Base-by-base conservation (phyloP, 768 basidiomycete genomes). In the Psilocybe azurescens region DNA sequence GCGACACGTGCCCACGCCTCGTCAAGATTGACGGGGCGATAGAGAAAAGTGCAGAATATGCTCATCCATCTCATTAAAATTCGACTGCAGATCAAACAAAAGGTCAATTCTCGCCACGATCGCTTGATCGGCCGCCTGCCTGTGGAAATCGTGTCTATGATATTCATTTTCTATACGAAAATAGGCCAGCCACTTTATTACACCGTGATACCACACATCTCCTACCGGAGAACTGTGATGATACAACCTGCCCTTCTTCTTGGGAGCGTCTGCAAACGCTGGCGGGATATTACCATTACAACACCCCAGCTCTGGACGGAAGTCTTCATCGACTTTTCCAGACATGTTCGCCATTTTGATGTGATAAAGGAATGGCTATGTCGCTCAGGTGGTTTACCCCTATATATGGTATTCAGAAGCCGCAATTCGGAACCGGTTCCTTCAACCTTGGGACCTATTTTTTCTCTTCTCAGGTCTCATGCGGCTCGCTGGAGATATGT, bases 271-370 rank as follows among this genome's bases (percentile, higher is more conserved):
- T 53, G 32, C 20, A 53, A 38, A 14, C 3, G 14, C 3, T 53
- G 52, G 52, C 1, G 52, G 33, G 32, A 33, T n/a, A 36, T 53
- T 18, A 5, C 52, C 30, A 33, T 53, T 3, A n/a, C 8, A 14
- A 53, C 52, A 32, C 52, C 52, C 1, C 52, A 53, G 20, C 30
- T 53, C 1, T 53, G 52, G 52, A 53, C 52, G 52, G 16, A n/a
- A 6, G 20, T 53, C 33, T 9, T 10, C 16, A 32, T 53, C 29
- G 33, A 53, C 20, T 16, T 53, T 5, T 3, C 2, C n/a, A 16
- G 13, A 20, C 2, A 30, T 18, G 4, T 3, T 9, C 5, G 11
- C 14, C 13, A 38, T 1, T 3, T 33, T 13, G n/a, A 36, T 5
- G 2, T 38, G 16, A 38, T 38, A 9, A 11, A 36, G 4, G 52